phyloP scores from a whole-genome alignment of 2,329 filamentous ascomycete species.

The Penicillium verrucosum region DNA sequence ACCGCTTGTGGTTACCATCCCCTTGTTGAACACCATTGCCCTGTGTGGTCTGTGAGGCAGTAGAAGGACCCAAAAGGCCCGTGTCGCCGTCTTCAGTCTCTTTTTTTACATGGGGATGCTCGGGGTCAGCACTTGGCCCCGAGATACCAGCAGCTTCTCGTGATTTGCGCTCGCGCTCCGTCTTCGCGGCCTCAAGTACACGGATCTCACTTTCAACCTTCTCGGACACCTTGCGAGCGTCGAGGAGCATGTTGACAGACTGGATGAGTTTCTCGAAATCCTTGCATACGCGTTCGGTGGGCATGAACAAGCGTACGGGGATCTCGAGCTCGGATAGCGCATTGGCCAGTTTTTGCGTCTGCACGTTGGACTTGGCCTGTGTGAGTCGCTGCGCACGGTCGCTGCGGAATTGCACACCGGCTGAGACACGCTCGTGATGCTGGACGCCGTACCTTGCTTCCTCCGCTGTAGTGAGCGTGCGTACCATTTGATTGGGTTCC shows the following conservation, averaged over 20 bases:
- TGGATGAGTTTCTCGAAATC: conserved; percentile 50
- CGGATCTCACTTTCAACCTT: conserved; percentile 50
- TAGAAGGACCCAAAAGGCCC: conserved; percentile 14
- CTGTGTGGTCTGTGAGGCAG: conserved; percentile 11
- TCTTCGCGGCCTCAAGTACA: conserved; percentile 43
- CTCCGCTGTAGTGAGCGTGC: conserved; percentile 71
- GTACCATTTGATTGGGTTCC: conserved; percentile 54
- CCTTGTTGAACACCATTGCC: conserved; percentile 3
- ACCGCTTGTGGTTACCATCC: conserved; percentile 62
- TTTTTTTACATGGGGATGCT: conserved; percentile 34
- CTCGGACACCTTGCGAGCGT: conserved; percentile 47
- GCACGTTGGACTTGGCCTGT: conserved; percentile 50
- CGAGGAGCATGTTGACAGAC: conserved; percentile 47
- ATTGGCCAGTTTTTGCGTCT: conserved; percentile 48
- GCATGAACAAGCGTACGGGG: conserved; percentile 48
- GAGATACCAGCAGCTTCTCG: conserved; percentile 25
- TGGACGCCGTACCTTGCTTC: conserved; percentile 79
- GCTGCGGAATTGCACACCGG: conserved; percentile 85
- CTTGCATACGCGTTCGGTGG: conserved; percentile 49
- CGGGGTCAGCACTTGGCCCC: conserved; percentile 6
- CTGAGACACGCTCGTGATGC: conserved; percentile 77
- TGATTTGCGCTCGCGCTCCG: conserved; percentile 39
- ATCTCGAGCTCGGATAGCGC: conserved; percentile 49
- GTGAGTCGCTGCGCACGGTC: conserved; percentile 50
- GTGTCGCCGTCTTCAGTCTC: conserved; percentile 32